Evolutionary conservation across 2,329 filamentous ascomycete species (phyloP), one percentile per base, ranked within the genome.

Genomic region (Pyrenophora seminiperda): DNA sequence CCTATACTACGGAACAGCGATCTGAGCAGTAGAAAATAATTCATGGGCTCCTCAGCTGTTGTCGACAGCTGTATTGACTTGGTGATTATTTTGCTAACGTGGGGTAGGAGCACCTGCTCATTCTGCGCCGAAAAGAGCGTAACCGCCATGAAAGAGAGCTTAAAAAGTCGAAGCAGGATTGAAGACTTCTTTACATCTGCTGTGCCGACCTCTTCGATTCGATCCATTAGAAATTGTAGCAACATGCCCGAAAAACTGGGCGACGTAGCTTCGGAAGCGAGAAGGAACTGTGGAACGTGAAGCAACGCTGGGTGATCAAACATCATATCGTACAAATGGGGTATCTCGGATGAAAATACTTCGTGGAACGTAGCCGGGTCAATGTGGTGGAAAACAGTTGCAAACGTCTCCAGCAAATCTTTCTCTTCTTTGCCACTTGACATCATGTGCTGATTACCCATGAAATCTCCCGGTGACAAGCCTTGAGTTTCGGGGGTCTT

Each of bases 221-320:
- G 89, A 63, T 93, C 89, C 94, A 99, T 99, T 53, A 99, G 79
- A 69, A 99, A 99, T 59, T 96, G 91, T 39, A 99, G 78, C 19
- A 99, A 84, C 94, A 99, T 97, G 31, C 95, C 94, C 54, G 92
- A 96, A 73, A 99, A 99, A 58, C 91, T 95, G 1, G 94, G 92
- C 19, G 92, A 97, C 0, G 95, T 99, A 4, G 93, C 93, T 76
- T 99, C 94, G 65, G 92, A 97, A n/a, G 95, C 94, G 42, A 99
- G 83, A 75, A 99, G 94, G 73, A 97, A 99, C 68, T 99, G 94
- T 5, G 94, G 93, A 48, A 99, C 90, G 72, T 99, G 94, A 42
- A 99, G 81, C 31, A 99, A 81, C 19, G 91, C 90, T 2, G 91
- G 91, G 73, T 99, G 94, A 70, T 97, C 91, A 70, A 97, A 96